phyloP scores from a whole-genome alignment of 1,284 basidiomycete genomes.

The Apiotrichum domesticum region DNA sequence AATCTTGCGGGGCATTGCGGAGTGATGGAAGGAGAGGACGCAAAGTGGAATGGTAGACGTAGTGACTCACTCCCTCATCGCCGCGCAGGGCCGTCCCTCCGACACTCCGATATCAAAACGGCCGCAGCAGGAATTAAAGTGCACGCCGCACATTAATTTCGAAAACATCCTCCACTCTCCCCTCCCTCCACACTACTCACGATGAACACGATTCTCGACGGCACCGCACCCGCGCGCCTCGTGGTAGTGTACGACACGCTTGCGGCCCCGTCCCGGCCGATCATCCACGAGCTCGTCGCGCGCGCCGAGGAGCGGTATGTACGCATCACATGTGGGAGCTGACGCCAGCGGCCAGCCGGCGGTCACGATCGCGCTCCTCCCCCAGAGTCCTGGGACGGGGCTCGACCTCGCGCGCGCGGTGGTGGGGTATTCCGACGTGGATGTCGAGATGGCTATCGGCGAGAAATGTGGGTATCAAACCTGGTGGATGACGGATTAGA shows the following conservation, averaged over 20 bases:
- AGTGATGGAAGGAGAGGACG: neutral
- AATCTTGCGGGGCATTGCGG: conserved; percentile 33
- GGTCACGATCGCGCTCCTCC: conserved; percentile 13
- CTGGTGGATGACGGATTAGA: too few relatives aligned
- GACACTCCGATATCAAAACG: too few relatives aligned
- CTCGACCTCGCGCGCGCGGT: conserved; percentile 9
- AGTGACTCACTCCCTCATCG: too few relatives aligned
- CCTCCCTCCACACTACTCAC: neutral
- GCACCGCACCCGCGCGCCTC: conserved; percentile 35
- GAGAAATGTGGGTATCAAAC: conserved; percentile 19
- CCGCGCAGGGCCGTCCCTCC: too few relatives aligned
- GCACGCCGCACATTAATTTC: too few relatives aligned
- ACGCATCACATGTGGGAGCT: neutral
- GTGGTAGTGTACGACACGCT: conserved; percentile 24
- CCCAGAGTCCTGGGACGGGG: neutral
- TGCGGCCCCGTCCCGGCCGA: conserved; percentile 4
- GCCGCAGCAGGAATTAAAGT: too few relatives aligned
- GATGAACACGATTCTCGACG: conserved; percentile 29
- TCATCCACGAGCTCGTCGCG: conserved; percentile 5
- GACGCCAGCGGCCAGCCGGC: conserved; percentile 4
- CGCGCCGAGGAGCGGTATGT: conserved; percentile 5
- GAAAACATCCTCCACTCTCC: too few relatives aligned
- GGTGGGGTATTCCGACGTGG: conserved; percentile 5
- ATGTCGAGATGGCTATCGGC: conserved; percentile 12
- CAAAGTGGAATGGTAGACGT: neutral